A percentile compares a stretch with the other conserved stretches of the same genome.
Evolutionary conservation across 225 moss, liverwort and hornwort species (phyloP).

Genomic region (Bryoerythrophyllum caledonicum): DNA sequence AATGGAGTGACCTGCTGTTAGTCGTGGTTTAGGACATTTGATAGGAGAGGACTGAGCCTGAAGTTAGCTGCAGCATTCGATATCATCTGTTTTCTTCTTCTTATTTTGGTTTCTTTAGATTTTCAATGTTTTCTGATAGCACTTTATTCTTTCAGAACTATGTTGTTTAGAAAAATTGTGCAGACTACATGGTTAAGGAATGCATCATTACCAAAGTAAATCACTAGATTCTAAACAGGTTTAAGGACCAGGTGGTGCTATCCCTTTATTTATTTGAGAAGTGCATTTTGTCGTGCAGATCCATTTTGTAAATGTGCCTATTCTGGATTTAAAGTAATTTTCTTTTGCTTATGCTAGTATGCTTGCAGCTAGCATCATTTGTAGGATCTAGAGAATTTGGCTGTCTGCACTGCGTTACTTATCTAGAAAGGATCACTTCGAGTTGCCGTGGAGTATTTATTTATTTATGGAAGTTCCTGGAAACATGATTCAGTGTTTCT

Average conservation of each 20-base stretch:
- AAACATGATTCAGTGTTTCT: not conserved
- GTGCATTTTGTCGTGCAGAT: conserved; percentile 35
- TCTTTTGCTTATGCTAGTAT: not conserved
- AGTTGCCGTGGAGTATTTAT: not conserved
- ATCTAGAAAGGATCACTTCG: not conserved
- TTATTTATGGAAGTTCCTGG: not conserved
- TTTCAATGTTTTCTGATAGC: conserved; percentile 37
- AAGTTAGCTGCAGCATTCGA: conserved; percentile 44
- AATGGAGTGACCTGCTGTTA: conserved; percentile 34
- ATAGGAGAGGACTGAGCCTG: conserved; percentile 35
- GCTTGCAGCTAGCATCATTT: not conserved
- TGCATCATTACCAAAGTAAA: conserved; percentile 30
- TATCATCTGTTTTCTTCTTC: conserved; percentile 17
- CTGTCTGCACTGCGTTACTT: not conserved
- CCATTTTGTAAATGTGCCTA: not conserved
- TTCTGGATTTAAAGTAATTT: not conserved
- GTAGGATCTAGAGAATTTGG: not conserved
- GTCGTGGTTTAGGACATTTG: conserved; percentile 42
- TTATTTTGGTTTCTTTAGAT: conserved; percentile 20
- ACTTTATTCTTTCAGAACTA: conserved; percentile 49
- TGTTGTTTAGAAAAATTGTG: conserved; percentile 46
- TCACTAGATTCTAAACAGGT: conserved; percentile 45
- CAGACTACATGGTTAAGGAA: conserved; percentile 33
- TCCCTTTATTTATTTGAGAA: conserved; percentile 50
- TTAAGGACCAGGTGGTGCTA: conserved; percentile 39